Conservation (phyloP, 805 yeast genomes). For the Candida anglica region DNA sequence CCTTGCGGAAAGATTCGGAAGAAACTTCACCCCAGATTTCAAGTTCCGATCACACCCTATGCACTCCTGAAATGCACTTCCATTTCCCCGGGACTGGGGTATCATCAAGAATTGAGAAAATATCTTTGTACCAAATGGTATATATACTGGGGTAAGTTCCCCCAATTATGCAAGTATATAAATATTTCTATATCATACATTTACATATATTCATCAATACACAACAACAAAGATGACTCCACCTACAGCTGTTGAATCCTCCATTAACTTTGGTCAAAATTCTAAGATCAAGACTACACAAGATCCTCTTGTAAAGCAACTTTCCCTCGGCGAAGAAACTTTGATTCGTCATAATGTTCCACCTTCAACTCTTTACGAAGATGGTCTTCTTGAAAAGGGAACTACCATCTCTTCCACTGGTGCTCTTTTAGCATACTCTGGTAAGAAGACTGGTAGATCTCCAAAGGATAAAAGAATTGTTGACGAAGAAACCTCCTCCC, state of each 20-base stretch:
- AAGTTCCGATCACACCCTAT: too few species aligned
- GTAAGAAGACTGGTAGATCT: conserved; percentile 95
- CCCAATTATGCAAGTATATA: too few species aligned
- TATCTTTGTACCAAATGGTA: too few species aligned
- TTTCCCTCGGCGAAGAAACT: conserved; percentile 55
- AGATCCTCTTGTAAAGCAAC: conserved; percentile 40
- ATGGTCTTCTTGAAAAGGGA: conserved; percentile 84
- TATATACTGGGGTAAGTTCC: too few species aligned
- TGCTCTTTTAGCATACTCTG: conserved; percentile 93
- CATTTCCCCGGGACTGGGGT: too few species aligned
- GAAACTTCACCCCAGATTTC: too few species aligned
- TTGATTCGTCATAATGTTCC: conserved; percentile 86
- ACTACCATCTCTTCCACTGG: conserved; percentile 92
- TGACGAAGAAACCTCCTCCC: conserved; percentile 81
- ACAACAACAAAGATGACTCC: conserved; percentile 29
- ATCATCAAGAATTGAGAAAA: too few species aligned
- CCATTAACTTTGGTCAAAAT: conserved; percentile 36
- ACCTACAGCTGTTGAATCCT: conserved; percentile 43
- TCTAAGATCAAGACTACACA: conserved; percentile 35
- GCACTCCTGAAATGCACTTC: too few species aligned
- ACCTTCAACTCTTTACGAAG: conserved; percentile 90
- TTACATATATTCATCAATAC: too few species aligned
- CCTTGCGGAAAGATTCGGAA: too few species aligned
- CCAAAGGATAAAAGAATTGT: conserved; percentile 98
- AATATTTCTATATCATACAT: too few species aligned